These are phyloP conservation scores for Beauveria sp. DNA, from an alignment of 2,329 filamentous ascomycete species.

Conservation along the genomic window DNA sequence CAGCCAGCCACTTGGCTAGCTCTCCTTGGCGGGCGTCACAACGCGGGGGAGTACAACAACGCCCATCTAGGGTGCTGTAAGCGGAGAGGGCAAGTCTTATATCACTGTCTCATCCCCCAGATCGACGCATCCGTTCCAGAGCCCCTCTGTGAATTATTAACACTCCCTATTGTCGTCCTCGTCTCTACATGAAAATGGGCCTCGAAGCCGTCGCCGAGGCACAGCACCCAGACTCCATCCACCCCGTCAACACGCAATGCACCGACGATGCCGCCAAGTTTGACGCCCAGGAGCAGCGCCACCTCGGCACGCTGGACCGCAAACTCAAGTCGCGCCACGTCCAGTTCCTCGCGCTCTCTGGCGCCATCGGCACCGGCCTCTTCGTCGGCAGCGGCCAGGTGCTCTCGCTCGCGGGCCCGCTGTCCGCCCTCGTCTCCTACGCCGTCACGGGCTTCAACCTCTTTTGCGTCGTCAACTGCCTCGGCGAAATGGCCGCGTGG, in stretches of 20 bases:
- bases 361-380: constrained; percentile 36
- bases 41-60: background rate
- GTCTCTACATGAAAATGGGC: background rate
- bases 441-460: constrained; percentile 37
- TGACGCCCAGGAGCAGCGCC: constrained; percentile 18
- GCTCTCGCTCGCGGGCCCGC: constrained; percentile 33
- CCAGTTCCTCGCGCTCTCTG: constrained; percentile 34
- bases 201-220: background rate
- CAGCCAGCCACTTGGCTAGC: background rate
- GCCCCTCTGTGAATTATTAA: too few species aligned
- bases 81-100: too few species aligned
- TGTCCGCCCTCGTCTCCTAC: constrained; percentile 35
- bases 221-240: background rate
- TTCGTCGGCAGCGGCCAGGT: constrained; percentile 37
- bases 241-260: background rate
- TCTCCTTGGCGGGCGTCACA: background rate
- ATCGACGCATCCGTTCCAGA: too few species aligned
- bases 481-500: constrained; percentile 55
- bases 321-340: constrained; percentile 33
- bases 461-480: constrained; percentile 40
- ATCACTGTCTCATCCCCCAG: too few species aligned
- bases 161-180: too few species aligned
- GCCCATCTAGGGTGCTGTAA: background rate
- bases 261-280: constrained; percentile 5
- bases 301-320: constrained; percentile 29